phyloP scores from a whole-genome alignment of 1,139 yeast species.

The Scheffersomyces illinoinensis region DNA sequence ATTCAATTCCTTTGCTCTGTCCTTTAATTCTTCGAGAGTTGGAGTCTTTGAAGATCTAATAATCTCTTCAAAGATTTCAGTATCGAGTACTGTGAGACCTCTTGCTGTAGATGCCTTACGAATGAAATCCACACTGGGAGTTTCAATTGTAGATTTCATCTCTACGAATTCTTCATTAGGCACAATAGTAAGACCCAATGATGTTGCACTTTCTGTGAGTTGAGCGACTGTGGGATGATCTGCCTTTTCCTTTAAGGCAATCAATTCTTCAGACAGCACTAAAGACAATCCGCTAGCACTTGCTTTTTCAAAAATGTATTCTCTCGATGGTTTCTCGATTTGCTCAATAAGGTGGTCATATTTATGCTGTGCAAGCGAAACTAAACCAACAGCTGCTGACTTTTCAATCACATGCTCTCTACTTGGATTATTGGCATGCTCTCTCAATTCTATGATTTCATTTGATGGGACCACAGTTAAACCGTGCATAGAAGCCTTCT shows the following conservation, averaged over 20 bases:
- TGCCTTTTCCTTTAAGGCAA: constrained; percentile 7
- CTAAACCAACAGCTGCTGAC: constrained; percentile 28
- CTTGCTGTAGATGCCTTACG: constrained; percentile 14
- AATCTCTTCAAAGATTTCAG: constrained; percentile 5
- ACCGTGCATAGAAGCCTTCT: constrained; percentile 17
- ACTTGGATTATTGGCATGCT: constrained; percentile 32
- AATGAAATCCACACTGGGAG: constrained; percentile 27
- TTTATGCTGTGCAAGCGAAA: constrained; percentile 15
- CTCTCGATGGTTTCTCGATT: constrained; percentile 12
- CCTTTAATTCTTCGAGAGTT: constrained; percentile 9
- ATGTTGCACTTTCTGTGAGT: constrained; percentile 7
- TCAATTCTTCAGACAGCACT: constrained; percentile 9
- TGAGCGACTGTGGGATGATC: constrained; percentile 20
- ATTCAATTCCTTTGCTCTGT: constrained; percentile 4
- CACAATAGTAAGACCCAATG: constrained; percentile 6
- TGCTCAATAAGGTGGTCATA: constrained; percentile 11
- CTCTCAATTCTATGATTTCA: constrained; percentile 21
- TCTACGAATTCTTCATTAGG: constrained; percentile 10
- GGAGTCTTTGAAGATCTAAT: constrained; percentile 8
- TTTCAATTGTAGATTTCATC: constrained; percentile 11
- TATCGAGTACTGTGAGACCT: constrained; percentile 10
- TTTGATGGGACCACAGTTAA: constrained; percentile 11
- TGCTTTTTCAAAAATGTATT: constrained; percentile 14
- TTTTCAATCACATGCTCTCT: constrained; percentile 32
- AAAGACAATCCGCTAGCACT: constrained; percentile 3